Base-by-base conservation (phyloP, 805 yeast species). In the Candida ovalis region DNA sequence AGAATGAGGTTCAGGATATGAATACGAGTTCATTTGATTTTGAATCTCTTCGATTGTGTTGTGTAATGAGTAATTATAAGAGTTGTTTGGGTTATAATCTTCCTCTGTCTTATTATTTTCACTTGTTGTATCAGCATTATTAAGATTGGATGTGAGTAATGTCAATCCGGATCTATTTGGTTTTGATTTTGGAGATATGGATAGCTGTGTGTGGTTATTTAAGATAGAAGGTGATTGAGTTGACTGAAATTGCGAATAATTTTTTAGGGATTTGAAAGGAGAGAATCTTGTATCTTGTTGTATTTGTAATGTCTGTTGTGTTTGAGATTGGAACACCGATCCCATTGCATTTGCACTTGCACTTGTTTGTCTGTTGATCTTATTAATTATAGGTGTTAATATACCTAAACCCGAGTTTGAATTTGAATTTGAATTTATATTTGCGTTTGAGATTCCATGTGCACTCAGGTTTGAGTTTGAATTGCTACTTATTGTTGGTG, bases 21-120 rank as follows among this genome's bases (percentile, higher is more conserved):
- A 48, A 33, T 54, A 53, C 4, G 48, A 48, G 30, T 51, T 56
- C 52, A 63, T 46, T 50, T 65, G 69, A 45, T 62, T 55, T 40
- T 63, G 67, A 22, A 65, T 64, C 45, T 65, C 68, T 47, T 61
- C 67, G 18, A 64, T 54, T 2, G 68, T 65, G 45, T 64, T 64
- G 43, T 57, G 62, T 40, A 63, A 42, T 0, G 67, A 62, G 47
- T 63, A 65, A 42, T 64, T 65, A 50, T 58, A 65, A 1, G 64
- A 56, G 42, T 65, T 63, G 32, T 60, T 55, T 12, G 67, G 56
- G 47, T 64, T 63, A 46, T 65, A 65, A 18, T 63, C 67, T 15
- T 62, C 66, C 22, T 63, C 63, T 10, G 41, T 18, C 24, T 35
- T 43, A 21, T 42, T 42, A 10, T 13, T 19, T 8, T 25, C 28